A percentile compares a stretch with the other conserved stretches of the same genome.
phyloP scores from a whole-genome alignment of 192 early-diverging fungal species.

The Umbelopsis ramanniana region DNA sequence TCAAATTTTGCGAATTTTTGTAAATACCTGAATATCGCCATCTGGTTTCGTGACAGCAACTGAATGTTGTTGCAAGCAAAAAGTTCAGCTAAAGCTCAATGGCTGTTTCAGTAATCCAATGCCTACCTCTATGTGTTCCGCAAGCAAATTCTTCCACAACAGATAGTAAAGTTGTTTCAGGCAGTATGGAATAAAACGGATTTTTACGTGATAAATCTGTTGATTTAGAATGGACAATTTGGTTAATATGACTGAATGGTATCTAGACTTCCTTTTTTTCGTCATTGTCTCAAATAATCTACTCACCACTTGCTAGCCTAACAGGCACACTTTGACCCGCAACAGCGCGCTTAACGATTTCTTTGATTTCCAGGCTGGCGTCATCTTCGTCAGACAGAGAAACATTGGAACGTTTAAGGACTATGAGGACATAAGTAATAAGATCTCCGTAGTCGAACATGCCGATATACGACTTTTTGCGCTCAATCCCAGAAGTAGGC shows the following conservation, averaged over 20 bases:
- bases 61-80: conserved; percentile 24
- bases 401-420: conserved; percentile 3
- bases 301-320: conserved; percentile 62
- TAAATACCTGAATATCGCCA: conserved; percentile 52
- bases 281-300: background rate
- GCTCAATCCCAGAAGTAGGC: conserved; percentile 20
- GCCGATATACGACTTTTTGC: conserved; percentile 66
- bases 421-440: conserved; percentile 66
- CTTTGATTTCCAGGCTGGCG: conserved; percentile 59
- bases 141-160: conserved; percentile 75
- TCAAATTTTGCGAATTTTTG: background rate
- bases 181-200: conserved; percentile 83
- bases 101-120: too few relatives aligned
- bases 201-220: conserved; percentile 78
- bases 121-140: conserved; percentile 73
- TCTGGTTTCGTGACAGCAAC: conserved; percentile 78
- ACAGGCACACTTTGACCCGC: conserved; percentile 59
- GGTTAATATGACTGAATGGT: too few relatives aligned
- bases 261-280: background rate
- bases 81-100: background rate
- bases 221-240: background rate
- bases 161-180: conserved; percentile 75
- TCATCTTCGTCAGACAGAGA: conserved; percentile 34
- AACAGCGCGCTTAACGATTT: conserved; percentile 59
- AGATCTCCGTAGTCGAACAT: conserved; percentile 90